Base-by-base conservation (phyloP, 1,284 basidiomycete genomes). In the Melampsora larici-populina region DNA sequence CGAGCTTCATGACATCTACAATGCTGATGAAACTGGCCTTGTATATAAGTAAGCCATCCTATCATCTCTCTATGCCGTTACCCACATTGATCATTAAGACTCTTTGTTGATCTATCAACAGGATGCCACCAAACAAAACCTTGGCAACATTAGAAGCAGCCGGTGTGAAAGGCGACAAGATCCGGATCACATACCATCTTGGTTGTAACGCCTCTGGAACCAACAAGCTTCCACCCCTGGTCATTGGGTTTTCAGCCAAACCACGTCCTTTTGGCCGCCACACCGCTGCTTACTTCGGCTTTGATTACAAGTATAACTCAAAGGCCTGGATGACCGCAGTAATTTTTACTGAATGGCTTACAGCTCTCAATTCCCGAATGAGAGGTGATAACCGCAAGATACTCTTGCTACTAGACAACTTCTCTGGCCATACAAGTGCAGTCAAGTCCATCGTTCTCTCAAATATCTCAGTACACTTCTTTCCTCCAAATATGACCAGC, bases 121-220 rank as follows among this genome's bases (percentile, higher is more conserved):
- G 62, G 15, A 64, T 64, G 62, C 62, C 62, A 8, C 62, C 31
- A 36, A 64, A 64, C 29, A 26, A 64, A 33, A 18, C 18, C 15
- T 64, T 64, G 26, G 62, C 62, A 64, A 64, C 62, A 17, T 17
- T 18, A 26, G 17, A 36, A 18, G 26, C 17, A 29, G 26, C 62
- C 26, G 24, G 24, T 18, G 24, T 64, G 26, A 64, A 64, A 64
- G 62, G 62, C 8, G 31, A 64, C 26, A 64, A 64, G 31, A 26
- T 33, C 29, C 26, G 62, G 29, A 64, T 64, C 62, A 64, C 62
- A 64, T 64, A 64, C 62, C 62, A 21, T 18, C 31, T 64, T 64
- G n/a, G 62, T 64, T 24, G 24, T 18, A 64, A 64, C 26, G 62
- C 62, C 17, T 17, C n/a, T 64, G 62, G 62, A 33, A 29, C 62